These are phyloP conservation scores for Blastosporella zonata DNA, from an alignment of 1,284 basidiomycete species.

Conservation along the genomic window DNA sequence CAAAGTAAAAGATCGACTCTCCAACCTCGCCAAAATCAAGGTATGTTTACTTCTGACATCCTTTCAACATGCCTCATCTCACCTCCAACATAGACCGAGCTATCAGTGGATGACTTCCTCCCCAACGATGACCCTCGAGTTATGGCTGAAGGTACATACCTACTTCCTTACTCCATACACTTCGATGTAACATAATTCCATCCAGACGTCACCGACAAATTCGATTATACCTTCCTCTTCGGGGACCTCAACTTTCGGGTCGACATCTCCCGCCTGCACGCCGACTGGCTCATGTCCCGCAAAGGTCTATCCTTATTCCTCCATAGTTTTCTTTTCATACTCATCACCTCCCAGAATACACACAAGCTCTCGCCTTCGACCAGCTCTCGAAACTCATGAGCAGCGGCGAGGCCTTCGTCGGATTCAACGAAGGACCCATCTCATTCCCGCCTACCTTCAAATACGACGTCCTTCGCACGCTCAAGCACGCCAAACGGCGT, in stretches of 20 bases:
- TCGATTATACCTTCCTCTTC: slow-evolving; percentile 80
- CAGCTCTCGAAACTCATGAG: slow-evolving; percentile 75
- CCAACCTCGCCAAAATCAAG: slow-evolving; percentile 76
- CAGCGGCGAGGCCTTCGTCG: slow-evolving; percentile 54
- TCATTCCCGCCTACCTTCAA: slow-evolving; percentile 83
- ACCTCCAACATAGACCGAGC: slow-evolving; percentile 45
- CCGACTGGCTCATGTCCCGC: slow-evolving; percentile 66
- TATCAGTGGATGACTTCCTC: slow-evolving; percentile 68
- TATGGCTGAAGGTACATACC: slow-evolving; percentile 57
- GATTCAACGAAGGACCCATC: slow-evolving; percentile 71
- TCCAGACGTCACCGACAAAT: slow-evolving; percentile 76
- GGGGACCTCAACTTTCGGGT: slow-evolving; percentile 82
- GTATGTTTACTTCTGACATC: slow-evolving; percentile 31
- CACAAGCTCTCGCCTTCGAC: slow-evolving; percentile 76
- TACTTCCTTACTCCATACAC: slow-evolving; percentile 11
- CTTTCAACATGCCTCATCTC: background rate
- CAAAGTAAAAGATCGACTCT: slow-evolving; percentile 62
- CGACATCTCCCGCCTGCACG: slow-evolving; percentile 70
- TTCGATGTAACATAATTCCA: slow-evolving; percentile 6
- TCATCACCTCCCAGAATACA: slow-evolving; percentile 47
- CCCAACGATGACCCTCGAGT: slow-evolving; percentile 57
- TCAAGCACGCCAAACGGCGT: slow-evolving; percentile 47
- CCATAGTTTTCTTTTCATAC: background rate
- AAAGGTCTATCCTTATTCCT: slow-evolving; percentile 36
- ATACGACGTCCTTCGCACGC: slow-evolving; percentile 66